Evolutionary conservation across 192 early-diverging fungal species (phyloP), one percentile per base, ranked within the genome.

Genomic region (Spizellomyces sp.): DNA sequence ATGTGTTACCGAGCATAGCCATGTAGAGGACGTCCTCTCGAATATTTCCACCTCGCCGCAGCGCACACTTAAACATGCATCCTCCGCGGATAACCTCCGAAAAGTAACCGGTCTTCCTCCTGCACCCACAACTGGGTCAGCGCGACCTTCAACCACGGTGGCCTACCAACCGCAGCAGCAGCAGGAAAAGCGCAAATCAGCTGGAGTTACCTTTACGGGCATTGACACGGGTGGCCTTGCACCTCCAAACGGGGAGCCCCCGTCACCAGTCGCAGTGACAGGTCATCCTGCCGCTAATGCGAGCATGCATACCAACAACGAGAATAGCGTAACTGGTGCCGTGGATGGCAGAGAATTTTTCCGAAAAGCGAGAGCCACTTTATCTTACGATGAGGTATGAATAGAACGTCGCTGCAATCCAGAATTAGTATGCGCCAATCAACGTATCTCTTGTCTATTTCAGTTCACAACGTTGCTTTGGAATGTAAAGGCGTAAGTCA

Each of bases 341-440:
- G 76, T 71, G 43, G 73, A 74, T 50, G 71, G 71, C 8, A n/a
- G 67, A 8, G 70, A 77, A 45, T 77, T 77, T 64, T 74, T 77
- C 62, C 66, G 45, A 36, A 46, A 62, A 17, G 76, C 76, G 12
- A 14, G 76, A 12, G 57, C 10, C 1, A 21, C 42, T 10, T 27
- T 77, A 2, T 73, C 57, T 46, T 77, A 77, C 64, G 71, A 77
- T 58, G 62, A 77, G 75, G 75, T 77, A 61, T 57, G 66, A 6
- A 7, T 21, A 15, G 17, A 19, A n/a, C 43, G 6, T 64, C 2
- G 2, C 17, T 10, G 12, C 63, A 14, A 22, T 4, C n/a, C 42
- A 43, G 2, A 36, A 3, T 36, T 36, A 36, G 27, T 36, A 36
- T 36, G n/a, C 22, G 15, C 21, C n/a, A 66, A 55, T 45, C n/a